Percentiles rank a stretch among this genome's conserved stretches.
phyloP scores from a whole-genome alignment of 176 grass and related monocot species.

The Luzula sylvatica region DNA sequence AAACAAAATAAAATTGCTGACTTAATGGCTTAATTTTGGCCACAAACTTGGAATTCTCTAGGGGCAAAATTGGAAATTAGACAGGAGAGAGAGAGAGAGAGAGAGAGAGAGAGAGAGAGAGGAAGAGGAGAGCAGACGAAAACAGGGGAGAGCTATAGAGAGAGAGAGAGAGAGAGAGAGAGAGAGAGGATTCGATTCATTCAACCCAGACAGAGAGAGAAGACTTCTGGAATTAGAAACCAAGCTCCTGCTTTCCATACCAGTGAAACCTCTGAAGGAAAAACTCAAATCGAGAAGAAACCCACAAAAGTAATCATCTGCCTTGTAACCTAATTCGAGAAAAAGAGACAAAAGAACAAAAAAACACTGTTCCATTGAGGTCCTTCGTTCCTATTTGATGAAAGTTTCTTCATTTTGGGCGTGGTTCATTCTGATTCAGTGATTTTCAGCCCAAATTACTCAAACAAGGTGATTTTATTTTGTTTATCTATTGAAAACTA shows the following conservation, averaged over 20 bases:
- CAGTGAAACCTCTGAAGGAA: too few species aligned
- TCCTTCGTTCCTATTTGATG: neutral
- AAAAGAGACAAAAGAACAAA: neutral
- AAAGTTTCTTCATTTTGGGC: neutral
- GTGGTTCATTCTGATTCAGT: slow-evolving; percentile 29
- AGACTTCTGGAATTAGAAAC: too few species aligned
- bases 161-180: neutral
- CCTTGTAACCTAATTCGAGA: neutral
- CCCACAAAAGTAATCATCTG: too few species aligned
- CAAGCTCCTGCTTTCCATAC: too few species aligned
- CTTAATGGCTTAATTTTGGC: too few species aligned
- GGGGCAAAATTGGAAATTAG: slow-evolving; percentile 15
- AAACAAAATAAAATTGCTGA: neutral
- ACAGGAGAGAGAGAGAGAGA: neutral
- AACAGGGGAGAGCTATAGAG: too few species aligned
- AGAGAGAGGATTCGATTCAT: neutral
- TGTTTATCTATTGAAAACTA: slow-evolving; percentile 2
- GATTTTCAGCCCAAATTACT: neutral
- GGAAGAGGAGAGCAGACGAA: neutral
- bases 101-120: neutral
- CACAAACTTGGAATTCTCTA: neutral
- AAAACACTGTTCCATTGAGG: slow-evolving; percentile 16
- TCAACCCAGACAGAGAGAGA: neutral
- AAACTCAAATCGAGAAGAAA: too few species aligned
- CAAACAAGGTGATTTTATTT: slow-evolving; percentile 1